Conservation (phyloP, 768 basidiomycete species). For the Cystoderma amianthinum region DNA sequence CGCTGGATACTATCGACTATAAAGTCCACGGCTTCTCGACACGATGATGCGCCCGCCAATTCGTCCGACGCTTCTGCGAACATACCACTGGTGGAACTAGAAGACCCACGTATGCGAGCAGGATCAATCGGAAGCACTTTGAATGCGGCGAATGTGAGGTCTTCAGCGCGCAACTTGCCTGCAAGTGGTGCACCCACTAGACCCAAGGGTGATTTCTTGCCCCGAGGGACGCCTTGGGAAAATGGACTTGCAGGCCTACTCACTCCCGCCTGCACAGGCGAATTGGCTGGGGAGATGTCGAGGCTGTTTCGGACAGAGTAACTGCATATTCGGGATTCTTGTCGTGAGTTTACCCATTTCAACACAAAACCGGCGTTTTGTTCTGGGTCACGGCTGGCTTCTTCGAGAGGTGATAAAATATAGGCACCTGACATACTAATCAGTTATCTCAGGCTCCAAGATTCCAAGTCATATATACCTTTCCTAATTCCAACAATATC, state of each 20-base stretch:
- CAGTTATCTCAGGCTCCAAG: too few relatives aligned
- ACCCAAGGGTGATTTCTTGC: conserved; percentile 21
- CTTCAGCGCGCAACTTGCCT: conserved; percentile 15
- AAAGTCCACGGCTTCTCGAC: conserved; percentile 69
- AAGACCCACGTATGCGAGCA: conserved; percentile 38
- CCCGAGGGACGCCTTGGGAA: conserved; percentile 14
- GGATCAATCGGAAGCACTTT: conserved; percentile 75
- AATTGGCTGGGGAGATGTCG: conserved; percentile 15
- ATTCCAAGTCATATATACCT: too few relatives aligned
- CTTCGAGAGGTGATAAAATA: conserved; percentile 89
- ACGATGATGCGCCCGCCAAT: conserved; percentile 53
- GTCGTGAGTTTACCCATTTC: conserved; percentile 67
- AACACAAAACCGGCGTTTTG: conserved; percentile 89
- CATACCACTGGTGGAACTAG: conserved; percentile 32
- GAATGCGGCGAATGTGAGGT: conserved; percentile 63
- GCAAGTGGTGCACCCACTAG: conserved; percentile 13
- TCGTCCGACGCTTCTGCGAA: conserved; percentile 58
- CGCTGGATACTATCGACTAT: conserved; percentile 65
- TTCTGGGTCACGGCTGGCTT: conserved; percentile 77
- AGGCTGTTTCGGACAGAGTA: conserved; percentile 79
- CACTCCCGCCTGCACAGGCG: conserved; percentile 7
- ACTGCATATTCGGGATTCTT: conserved; percentile 72
- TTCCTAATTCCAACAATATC: conserved; percentile 73
- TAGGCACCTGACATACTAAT: conserved; percentile 64
- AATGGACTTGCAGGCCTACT: conserved; percentile 10